Evolutionary conservation across 331 rosid genomes (phyloP), one percentile per base, ranked within the genome.

Genomic region (Quercus phellos): DNA sequence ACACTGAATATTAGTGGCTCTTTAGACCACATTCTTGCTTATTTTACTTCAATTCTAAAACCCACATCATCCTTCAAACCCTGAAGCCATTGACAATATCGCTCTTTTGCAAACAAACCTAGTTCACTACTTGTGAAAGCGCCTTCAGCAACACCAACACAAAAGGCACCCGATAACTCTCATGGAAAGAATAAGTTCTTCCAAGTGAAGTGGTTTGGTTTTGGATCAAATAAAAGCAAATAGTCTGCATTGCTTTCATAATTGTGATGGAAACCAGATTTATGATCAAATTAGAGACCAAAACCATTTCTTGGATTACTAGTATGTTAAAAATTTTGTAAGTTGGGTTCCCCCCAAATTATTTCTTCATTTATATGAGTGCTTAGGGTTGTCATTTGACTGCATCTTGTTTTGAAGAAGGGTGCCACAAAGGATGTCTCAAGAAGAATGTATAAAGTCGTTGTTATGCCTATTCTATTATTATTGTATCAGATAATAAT

Each of bases 151-250:
- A 56, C 90, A 80, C 81, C 77, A 34, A 74, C 85, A 22, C 78
- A 70, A 80, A 83, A 74, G 73, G 63, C 79, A 22, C 54, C 85
- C 2, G 90, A 88, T 55, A 74, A 83, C 66, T 55, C 87, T 55
- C 85, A 89, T 11, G 93, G 91, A 78, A 93, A 91, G 86, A 90
- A 84, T 66, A 83, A 78, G 80, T 91, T 87, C 85, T 93, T 86
- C 88, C 81, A 91, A n/a, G 86, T 93, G 67, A 90, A 88, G 69
- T 91, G 98, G 98, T 90, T 94, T 68, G 94, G 94, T 90, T 91
- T 94, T 85, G 97, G 97, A 53, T 55, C 90, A 90, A 90, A 86
- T 93, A 86, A 90, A 24, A 78, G 30, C 59, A 26, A 11, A 64
- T 19, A 55, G 13, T 68, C 10, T 32, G 32, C 59, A 22, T 5